Base-by-base conservation (phyloP, 176 grass and related monocot species). In the Juncus inflexus region DNA sequence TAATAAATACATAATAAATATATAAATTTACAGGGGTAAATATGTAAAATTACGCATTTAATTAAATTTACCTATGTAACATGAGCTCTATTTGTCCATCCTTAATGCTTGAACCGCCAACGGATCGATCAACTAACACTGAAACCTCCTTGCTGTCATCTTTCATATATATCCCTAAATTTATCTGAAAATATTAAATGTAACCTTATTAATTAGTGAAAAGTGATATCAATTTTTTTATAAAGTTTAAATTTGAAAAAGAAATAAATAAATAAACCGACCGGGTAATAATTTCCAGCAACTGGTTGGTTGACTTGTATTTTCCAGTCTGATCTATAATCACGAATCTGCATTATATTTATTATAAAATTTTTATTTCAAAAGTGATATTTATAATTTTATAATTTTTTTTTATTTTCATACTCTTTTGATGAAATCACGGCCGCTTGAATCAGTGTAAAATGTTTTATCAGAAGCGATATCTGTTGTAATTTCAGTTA, bases 271-370 rank as follows among this genome's bases (percentile, higher is more conserved):
- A 60, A 83, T 65, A 28, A 58, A 96, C 91, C 64, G 91, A 96
- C 91, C 64, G 91, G 91, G 72, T 96, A 96, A 78, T 96, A 96
- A 66, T 96, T 96, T 80, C 91, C 91, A 71, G 91, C 87, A 57
- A 90, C 78, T 74, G 87, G 91, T 77, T 96, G 91, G 70, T 90
- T 70, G 13, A 96, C 87, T 76, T 96, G 54, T 12, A 96, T 83
- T 15, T 96, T 73, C 91, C 87, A 91, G 13, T 96, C 87, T 9
- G 81, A 50, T 66, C 82, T 89, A 73, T 96, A 96, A 88, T 96
- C 87, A 58, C 91, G 66, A 65, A 96, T 78, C 91, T 96, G 84
- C 45, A 90, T 63, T 15, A 76, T 64, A 47, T 47, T 47, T 9
- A 9, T 47, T 6, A 47, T 9, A 47, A 47, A 2, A 28, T 28